phyloP scores from a whole-genome alignment of 768 basidiomycete genomes.

The Ramaria sp. region DNA sequence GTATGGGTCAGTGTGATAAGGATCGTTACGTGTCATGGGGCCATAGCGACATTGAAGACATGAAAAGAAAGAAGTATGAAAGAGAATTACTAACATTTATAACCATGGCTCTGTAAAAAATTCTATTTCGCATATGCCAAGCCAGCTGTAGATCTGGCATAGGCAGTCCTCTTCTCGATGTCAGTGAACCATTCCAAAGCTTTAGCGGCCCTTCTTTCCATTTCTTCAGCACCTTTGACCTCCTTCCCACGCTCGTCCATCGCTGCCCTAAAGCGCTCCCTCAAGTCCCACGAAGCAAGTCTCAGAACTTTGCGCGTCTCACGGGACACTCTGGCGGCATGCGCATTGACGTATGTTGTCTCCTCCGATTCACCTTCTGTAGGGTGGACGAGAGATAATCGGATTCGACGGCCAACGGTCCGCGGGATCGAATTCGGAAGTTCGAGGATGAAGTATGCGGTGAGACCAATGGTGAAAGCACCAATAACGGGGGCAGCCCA shows the following conservation, averaged over 20 bases:
- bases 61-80: background rate
- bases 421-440: constrained; percentile 82
- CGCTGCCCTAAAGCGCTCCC: constrained; percentile 67
- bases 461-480: constrained; percentile 58
- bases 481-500: constrained; percentile 87
- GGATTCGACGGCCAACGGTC: constrained; percentile 80
- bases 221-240: constrained; percentile 66
- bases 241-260: constrained; percentile 74
- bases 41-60: background rate
- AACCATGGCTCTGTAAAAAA: background rate
- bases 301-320: constrained; percentile 93
- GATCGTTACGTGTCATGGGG: background rate
- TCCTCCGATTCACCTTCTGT: constrained; percentile 36
- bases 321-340: constrained; percentile 58
- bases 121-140: background rate
- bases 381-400: constrained; percentile 42
- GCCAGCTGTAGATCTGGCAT: constrained; percentile 1
- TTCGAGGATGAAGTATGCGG: constrained; percentile 75
- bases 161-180: constrained; percentile 29
- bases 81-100: background rate
- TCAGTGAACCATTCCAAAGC: constrained; percentile 67
- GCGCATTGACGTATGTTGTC: constrained; percentile 48
- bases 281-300: constrained; percentile 82
- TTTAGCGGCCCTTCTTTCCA: constrained; percentile 52
- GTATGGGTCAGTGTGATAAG: background rate